Evolutionary conservation across 345 rosid genomes (phyloP).

Genomic region (Populus pruinosa): DNA sequence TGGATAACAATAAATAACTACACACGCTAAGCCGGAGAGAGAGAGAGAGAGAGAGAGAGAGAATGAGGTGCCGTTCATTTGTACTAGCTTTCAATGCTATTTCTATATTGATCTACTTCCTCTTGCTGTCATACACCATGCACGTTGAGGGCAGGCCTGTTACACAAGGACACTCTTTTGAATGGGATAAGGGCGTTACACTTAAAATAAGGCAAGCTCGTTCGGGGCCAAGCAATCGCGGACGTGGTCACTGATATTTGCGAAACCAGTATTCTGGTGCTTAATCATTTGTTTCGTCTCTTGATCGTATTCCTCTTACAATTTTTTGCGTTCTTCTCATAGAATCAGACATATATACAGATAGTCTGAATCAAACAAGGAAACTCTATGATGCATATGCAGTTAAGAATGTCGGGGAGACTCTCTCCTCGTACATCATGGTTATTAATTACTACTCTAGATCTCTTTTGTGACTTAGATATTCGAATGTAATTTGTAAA

Average conservation of each 20-base stretch:
- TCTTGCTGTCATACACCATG: conserved; percentile 15
- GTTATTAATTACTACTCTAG: too few relatives aligned
- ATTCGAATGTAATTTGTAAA: too few relatives aligned
- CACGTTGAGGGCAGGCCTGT: conserved; percentile 29
- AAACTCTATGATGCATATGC: too few relatives aligned
- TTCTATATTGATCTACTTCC: conserved; percentile 24
- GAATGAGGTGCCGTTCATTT: conserved; percentile 11
- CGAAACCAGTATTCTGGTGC: too few relatives aligned
- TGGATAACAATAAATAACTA: neutral
- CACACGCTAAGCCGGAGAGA: neutral
- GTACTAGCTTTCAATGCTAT: conserved; percentile 16
- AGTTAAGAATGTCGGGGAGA: too few relatives aligned
- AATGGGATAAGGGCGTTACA: neutral
- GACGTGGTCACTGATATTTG: conserved; percentile 36
- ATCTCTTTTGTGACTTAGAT: too few relatives aligned
- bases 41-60: neutral
- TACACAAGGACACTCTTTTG: conserved; percentile 10
- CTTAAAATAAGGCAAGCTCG: conserved; percentile 26
- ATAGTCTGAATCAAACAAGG: too few relatives aligned
- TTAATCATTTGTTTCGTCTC: too few relatives aligned
- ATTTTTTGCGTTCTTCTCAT: too few relatives aligned
- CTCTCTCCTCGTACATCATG: too few relatives aligned
- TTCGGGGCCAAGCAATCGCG: conserved; percentile 48
- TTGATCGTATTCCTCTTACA: too few relatives aligned
- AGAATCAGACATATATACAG: too few relatives aligned